These are phyloP conservation scores for Hordeum vulgare DNA, from an alignment of 176 grass and related monocot genomes.

Conservation along the genomic window MorexV3_pseudomolecules_assembly NC_058519.1:31701129-31701628, in stretches of 20 bases:
- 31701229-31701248: no score
- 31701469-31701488: slow-evolving; percentile 79
- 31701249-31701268: no score
- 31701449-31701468: slow-evolving; percentile 84
- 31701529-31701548: slow-evolving; percentile 65
- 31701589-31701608: slow-evolving; percentile 60
- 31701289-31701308: no score
- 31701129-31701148: no score
- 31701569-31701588: slow-evolving; percentile 68
- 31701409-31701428: slow-evolving; percentile 82
- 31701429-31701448: slow-evolving; percentile 68
- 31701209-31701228: no score
- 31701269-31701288: no score
- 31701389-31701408: slow-evolving; percentile 78
- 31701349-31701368: slow-evolving; percentile 32
- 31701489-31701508: slow-evolving; percentile 87
- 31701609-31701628: slow-evolving; percentile 25
- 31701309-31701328: slow-evolving; percentile 44
- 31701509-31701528: slow-evolving; percentile 64
- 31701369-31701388: slow-evolving; percentile 80
- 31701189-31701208: no score
- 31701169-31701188: no score
- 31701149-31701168: no score
- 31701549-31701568: slow-evolving; percentile 55
- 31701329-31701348: slow-evolving; percentile 81